phyloP scores from a whole-genome alignment of 2,329 filamentous ascomycete genomes.

The Alternaria brassicae region DNA sequence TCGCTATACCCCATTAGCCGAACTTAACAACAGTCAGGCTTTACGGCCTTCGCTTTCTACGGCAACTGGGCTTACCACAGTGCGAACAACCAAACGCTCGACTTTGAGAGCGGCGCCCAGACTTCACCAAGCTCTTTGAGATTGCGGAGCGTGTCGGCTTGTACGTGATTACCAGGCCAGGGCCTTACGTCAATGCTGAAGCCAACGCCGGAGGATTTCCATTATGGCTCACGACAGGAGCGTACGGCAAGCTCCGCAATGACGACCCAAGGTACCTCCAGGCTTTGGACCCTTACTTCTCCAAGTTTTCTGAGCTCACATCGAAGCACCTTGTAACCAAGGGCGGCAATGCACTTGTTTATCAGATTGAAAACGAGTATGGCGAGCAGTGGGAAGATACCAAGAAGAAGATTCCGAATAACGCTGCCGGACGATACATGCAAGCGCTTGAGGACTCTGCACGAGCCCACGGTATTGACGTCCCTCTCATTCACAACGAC shows the following conservation, averaged over 20 bases:
- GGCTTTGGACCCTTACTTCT: conserved; percentile 63
- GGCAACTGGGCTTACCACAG: conserved; percentile 59
- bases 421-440: conserved; percentile 63
- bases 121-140: conserved; percentile 61
- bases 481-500: conserved; percentile 66
- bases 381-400: conserved; percentile 51
- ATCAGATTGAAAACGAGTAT: conserved; percentile 66
- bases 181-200: conserved; percentile 70
- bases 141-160: conserved; percentile 63
- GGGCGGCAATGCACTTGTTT: conserved; percentile 63
- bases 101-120: conserved; percentile 62
- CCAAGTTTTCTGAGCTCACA: conserved; percentile 59
- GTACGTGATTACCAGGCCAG: conserved; percentile 64
- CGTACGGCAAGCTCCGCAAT: conserved; percentile 61
- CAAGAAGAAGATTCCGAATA: conserved; percentile 56
- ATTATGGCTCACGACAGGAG: conserved; percentile 68
- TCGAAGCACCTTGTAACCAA: conserved; percentile 63
- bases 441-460: conserved; percentile 62
- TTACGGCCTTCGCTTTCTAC: conserved; percentile 59
- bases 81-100: conserved; percentile 54
- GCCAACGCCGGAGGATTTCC: conserved; percentile 68
- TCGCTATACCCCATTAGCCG: not conserved
- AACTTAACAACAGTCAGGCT: conserved; percentile 41
- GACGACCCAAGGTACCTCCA: conserved; percentile 61
- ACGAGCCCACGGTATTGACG: conserved; percentile 63